A percentile compares a stretch with the other conserved stretches of the same genome.
Evolutionary conservation across 257 asterid genomes (phyloP).

Genomic region (Nicotiana undulata): DNA sequence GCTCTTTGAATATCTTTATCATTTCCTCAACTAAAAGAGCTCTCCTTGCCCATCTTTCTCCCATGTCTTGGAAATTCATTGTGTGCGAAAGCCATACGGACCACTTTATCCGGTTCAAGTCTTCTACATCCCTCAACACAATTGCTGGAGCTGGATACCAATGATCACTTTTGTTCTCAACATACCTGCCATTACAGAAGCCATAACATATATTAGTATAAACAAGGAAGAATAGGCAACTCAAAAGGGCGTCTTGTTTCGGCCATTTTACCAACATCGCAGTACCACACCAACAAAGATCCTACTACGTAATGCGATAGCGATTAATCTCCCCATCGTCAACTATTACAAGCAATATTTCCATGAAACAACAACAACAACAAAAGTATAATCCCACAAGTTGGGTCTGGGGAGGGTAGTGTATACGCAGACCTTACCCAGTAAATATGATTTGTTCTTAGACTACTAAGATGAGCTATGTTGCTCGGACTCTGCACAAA

Average conservation of each 20-base stretch:
- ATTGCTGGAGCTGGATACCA: constrained; percentile 72
- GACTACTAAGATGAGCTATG: not conserved
- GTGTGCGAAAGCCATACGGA: constrained; percentile 70
- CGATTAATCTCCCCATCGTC: no score
- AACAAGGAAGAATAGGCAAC: no score
- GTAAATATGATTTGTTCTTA: not conserved
- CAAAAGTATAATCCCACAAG: no score
- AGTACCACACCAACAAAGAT: no score
- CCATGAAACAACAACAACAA: not conserved
- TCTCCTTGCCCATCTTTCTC: constrained; percentile 77
- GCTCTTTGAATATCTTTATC: constrained; percentile 64
- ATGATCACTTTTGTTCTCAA: constrained; percentile 58
- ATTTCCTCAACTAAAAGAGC: constrained; percentile 69
- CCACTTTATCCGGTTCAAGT: constrained; percentile 74
- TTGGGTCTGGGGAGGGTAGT: no score
- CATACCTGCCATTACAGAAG: constrained; percentile 35
- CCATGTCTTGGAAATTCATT: constrained; percentile 88
- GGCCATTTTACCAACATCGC: not conserved
- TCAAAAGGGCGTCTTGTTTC: not conserved
- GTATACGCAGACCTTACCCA: no score
- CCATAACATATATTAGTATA: not conserved
- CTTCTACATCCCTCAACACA: constrained; percentile 84
- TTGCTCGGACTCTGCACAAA: no score
- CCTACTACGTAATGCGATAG: no score
- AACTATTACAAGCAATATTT: not conserved